phyloP scores from a whole-genome alignment of 1,284 basidiomycete species.

The Apiotrichum mycotoxinovorans region DNA sequence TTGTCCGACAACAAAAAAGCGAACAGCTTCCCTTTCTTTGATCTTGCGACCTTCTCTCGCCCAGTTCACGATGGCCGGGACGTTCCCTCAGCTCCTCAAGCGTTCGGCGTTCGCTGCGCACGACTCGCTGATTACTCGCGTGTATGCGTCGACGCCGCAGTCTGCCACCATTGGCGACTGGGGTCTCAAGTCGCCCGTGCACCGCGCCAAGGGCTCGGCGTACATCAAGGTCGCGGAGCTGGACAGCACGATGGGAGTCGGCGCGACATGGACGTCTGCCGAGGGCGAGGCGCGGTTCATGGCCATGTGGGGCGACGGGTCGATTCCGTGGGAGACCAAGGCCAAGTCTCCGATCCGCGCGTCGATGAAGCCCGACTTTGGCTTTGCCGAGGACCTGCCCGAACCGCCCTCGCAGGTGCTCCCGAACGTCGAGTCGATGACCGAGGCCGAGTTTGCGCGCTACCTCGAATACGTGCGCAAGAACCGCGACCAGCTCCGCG shows the following conservation, averaged over 20 bases:
- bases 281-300: constrained; percentile 49
- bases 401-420: constrained; percentile 18
- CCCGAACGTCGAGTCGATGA: constrained; percentile 46
- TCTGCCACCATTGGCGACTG: constrained; percentile 35
- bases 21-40: neutral
- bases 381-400: constrained; percentile 2
- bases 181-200: constrained; percentile 45
- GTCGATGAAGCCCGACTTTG: neutral
- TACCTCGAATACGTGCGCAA: constrained; percentile 36
- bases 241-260: constrained; percentile 37
- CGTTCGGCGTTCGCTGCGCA: constrained; percentile 43
- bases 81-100: constrained; percentile 44
- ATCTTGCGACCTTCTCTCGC: neutral
- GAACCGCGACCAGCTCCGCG: constrained; percentile 23
- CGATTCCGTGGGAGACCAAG: constrained; percentile 30
- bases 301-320: constrained; percentile 40
- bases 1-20: neutral
- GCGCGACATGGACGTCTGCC: constrained; percentile 40
- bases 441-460: constrained; percentile 33
- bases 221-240: constrained; percentile 41
- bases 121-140: constrained; percentile 47
- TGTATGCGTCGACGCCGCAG: constrained; percentile 44
- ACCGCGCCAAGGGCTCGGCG: constrained; percentile 29
- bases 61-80: constrained; percentile 26
- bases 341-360: neutral